Evolutionary conservation across 2,329 filamentous ascomycete genomes (phyloP).

Genomic region (Trichoderma aggressivum): DNA sequence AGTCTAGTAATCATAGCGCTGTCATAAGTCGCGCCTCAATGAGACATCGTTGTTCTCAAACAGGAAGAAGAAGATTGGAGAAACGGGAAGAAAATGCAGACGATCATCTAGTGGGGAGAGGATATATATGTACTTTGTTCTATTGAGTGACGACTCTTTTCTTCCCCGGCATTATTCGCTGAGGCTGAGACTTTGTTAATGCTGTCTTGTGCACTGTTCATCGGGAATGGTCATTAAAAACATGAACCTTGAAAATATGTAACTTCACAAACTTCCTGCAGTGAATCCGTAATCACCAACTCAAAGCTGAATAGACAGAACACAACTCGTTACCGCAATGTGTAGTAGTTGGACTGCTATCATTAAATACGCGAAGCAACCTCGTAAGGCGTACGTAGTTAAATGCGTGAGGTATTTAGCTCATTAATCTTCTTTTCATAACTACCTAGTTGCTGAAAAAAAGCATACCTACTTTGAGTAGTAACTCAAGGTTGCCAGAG

Average conservation of each 20-base stretch:
- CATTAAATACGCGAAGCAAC: background rate
- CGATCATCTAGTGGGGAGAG: background rate
- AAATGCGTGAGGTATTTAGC: background rate
- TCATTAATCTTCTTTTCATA: background rate
- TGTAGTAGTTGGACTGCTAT: background rate
- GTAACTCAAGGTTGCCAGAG: background rate
- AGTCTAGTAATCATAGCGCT: too few relatives aligned
- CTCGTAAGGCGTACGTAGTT: background rate
- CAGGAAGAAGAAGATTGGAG: background rate
- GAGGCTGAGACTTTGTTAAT: background rate
- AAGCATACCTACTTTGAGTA: background rate
- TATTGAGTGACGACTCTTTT: background rate
- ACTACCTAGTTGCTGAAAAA: background rate
- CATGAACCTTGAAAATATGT: background rate
- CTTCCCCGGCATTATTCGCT: background rate
- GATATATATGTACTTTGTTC: background rate
- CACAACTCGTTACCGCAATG: background rate
- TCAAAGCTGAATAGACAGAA: background rate
- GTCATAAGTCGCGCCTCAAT: too few relatives aligned
- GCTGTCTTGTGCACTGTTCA: background rate
- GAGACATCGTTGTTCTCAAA: background rate
- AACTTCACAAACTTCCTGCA: background rate
- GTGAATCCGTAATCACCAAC: background rate
- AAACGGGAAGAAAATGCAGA: background rate
- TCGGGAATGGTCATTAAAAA: background rate